These are phyloP conservation scores for Acer negundo DNA, from an alignment of 345 rosid genomes.

Conservation along the genomic window DNA sequence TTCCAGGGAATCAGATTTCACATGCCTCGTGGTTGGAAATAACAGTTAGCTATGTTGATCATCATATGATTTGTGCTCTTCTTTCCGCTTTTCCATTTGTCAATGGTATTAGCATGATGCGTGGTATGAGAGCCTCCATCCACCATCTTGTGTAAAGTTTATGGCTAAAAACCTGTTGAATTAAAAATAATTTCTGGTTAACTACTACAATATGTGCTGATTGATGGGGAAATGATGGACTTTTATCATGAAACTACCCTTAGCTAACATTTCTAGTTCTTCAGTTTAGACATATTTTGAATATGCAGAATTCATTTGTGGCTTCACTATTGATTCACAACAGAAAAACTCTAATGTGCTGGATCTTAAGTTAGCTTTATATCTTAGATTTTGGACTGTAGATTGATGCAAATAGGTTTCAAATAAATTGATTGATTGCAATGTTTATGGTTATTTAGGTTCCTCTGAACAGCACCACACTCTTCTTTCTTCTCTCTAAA, in stretches of 20 bases:
- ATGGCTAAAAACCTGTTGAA: background rate
- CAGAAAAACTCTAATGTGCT: background rate
- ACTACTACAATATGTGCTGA: background rate
- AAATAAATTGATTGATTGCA: no score
- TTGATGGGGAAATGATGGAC: background rate
- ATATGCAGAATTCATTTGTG: background rate
- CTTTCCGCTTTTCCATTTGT: background rate
- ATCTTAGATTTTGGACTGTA: background rate
- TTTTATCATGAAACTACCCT: background rate
- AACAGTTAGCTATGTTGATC: background rate
- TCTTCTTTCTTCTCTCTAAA: background rate
- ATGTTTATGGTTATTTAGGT: background rate
- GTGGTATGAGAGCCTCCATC: background rate
- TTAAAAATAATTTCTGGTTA: background rate
- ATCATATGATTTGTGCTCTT: background rate
- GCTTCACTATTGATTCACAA: background rate
- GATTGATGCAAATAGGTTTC: background rate
- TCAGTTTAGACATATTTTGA: background rate
- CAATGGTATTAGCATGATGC: background rate
- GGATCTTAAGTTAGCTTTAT: background rate
- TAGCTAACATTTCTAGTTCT: background rate
- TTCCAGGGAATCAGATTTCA: no score
- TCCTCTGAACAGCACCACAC: background rate
- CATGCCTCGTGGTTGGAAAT: no score
- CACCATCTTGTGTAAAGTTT: background rate